A percentile compares a stretch with the other conserved stretches of the same genome.
These are phyloP conservation scores for Sclerotinia glacialis DNA, from an alignment of 2,329 filamentous ascomycete species.

Conservation along the genomic window DNA sequence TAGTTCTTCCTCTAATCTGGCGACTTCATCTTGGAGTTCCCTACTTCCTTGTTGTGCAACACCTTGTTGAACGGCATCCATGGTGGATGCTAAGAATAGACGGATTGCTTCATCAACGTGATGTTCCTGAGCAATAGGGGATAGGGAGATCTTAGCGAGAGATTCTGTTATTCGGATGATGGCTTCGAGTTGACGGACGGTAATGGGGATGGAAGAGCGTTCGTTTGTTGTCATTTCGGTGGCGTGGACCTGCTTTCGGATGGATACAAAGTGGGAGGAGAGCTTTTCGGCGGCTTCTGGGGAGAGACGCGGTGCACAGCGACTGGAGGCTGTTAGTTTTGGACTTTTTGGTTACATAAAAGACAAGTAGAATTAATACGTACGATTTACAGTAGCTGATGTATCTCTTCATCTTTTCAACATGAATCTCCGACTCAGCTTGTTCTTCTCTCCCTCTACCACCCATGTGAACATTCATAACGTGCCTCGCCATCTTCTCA, in stretches of 20 bases:
- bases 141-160: conserved; percentile 84
- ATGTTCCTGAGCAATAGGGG: conserved; percentile 79
- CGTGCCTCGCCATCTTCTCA: conserved; percentile 91
- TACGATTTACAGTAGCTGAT: conserved; percentile 95
- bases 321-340: conserved; percentile 49
- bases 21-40: conserved; percentile 86
- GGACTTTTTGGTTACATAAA: background rate
- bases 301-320: conserved; percentile 87
- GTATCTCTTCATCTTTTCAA: conserved; percentile 97
- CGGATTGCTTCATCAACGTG: conserved; percentile 98
- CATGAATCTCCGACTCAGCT: conserved; percentile 80
- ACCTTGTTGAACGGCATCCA: conserved; percentile 95
- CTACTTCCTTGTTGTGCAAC: conserved; percentile 72
- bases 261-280: conserved; percentile 94
- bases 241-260: conserved; percentile 88
- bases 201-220: conserved; percentile 93
- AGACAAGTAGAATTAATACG: conserved; percentile 41
- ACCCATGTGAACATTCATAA: conserved; percentile 97
- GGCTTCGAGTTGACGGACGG: conserved; percentile 92
- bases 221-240: conserved; percentile 86
- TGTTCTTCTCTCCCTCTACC: conserved; percentile 78
- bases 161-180: conserved; percentile 97
- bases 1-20: conserved; percentile 84
- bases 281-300: conserved; percentile 92
- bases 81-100: conserved; percentile 91